Conservation (phyloP, 768 basidiomycete species). For the Termitomyces sp. region DNA sequence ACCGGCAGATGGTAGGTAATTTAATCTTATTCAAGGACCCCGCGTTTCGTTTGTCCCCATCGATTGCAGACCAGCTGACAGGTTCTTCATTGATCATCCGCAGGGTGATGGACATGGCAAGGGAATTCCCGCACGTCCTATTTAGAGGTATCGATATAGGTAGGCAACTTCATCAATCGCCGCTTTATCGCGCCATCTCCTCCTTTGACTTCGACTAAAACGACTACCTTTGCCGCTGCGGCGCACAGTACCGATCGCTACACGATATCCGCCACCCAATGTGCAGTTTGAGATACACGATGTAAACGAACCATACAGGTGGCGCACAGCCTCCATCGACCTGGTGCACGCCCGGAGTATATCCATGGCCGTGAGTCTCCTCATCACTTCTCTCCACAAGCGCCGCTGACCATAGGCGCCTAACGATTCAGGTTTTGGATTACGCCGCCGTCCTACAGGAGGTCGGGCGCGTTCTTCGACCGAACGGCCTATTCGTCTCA, state of each 20-base stretch:
- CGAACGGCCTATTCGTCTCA: conserved; percentile 68
- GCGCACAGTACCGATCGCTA: conserved; percentile 64
- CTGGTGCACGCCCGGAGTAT: conserved; percentile 62
- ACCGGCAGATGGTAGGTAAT: conserved; percentile 64
- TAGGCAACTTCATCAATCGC: conserved; percentile 27
- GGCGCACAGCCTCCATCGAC: conserved; percentile 54
- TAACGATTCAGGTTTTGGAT: conserved; percentile 43
- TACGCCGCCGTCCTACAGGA: conserved; percentile 54
- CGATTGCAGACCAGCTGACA: conserved; percentile 3
- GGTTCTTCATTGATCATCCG: conserved; percentile 6
- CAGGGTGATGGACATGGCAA: conserved; percentile 78
- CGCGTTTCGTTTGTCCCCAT: conserved; percentile 4
- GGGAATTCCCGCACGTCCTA: conserved; percentile 55
- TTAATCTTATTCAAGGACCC: conserved; percentile 16
- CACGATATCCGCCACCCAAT: conserved; percentile 55
- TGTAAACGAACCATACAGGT: conserved; percentile 49
- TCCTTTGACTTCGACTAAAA: conserved; percentile 8
- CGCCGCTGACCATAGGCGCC: background rate
- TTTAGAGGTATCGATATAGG: conserved; percentile 79
- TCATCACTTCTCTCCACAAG: background rate
- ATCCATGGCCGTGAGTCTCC: conserved; percentile 53
- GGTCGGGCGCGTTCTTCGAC: conserved; percentile 59
- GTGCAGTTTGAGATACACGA: conserved; percentile 68
- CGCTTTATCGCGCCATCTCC: conserved; percentile 8
- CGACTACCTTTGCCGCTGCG: background rate